Percentiles rank a stretch among this genome's conserved stretches.
phyloP scores from a whole-genome alignment of 257 asterid species.

The Mitragyna speciosa region DNA sequence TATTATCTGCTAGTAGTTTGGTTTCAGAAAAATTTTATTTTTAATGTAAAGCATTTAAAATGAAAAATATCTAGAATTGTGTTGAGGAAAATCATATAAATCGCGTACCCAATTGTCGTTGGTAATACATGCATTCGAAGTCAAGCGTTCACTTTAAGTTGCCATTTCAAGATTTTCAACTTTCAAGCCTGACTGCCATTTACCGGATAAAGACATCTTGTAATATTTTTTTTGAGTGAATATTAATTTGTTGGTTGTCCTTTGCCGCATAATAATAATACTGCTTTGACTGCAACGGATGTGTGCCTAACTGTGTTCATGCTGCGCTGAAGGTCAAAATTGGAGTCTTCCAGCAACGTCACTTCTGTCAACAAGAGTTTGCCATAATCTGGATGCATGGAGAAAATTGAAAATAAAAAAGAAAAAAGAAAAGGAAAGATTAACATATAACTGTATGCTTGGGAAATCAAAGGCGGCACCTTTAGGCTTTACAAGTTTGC shows the following conservation, averaged over 20 bases:
- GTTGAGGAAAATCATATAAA: background rate
- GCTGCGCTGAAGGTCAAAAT: background rate
- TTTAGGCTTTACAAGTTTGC: background rate
- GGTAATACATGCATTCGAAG: background rate
- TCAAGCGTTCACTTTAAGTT: background rate
- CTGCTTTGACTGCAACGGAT: background rate
- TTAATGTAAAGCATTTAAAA: background rate
- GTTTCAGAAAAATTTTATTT: too few relatives aligned
- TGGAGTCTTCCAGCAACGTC: constrained; percentile 1
- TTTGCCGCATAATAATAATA: background rate
- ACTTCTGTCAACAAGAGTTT: background rate
- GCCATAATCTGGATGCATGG: background rate
- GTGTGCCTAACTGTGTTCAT: constrained; percentile 6
- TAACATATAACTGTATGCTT: background rate
- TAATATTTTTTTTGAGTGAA: background rate
- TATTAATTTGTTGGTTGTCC: background rate
- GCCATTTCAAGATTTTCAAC: background rate
- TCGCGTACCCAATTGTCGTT: too few relatives aligned
- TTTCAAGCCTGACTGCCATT: background rate
- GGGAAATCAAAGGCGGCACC: too few relatives aligned
- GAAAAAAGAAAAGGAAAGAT: background rate
- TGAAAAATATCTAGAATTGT: background rate
- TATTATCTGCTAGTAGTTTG: too few relatives aligned
- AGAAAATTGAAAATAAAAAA: background rate
- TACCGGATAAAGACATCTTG: background rate